These are phyloP conservation scores for Lachnellula arida DNA, from an alignment of 2,329 filamentous ascomycete genomes.

Conservation along the genomic window DNA sequence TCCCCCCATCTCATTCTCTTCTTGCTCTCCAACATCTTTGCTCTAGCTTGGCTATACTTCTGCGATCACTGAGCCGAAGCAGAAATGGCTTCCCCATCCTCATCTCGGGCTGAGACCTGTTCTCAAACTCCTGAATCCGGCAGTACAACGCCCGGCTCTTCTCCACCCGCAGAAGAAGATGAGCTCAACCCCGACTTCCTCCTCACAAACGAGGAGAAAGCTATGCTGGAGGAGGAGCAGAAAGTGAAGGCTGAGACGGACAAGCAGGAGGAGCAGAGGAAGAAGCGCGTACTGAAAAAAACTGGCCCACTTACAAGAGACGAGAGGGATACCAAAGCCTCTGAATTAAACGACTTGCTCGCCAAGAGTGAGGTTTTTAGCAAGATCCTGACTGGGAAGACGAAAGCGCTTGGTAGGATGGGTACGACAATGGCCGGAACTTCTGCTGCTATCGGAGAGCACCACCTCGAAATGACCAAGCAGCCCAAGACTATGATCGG, in stretches of 20 bases:
- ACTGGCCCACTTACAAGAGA: constrained; percentile 26
- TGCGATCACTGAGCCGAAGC: background rate
- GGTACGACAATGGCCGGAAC: constrained; percentile 57
- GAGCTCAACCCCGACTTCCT: constrained; percentile 17
- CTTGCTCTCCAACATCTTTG: background rate
- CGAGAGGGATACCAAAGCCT: constrained; percentile 55
- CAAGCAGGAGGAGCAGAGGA: constrained; percentile 35
- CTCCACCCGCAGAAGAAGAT: constrained; percentile 12
- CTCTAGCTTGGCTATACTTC: background rate
- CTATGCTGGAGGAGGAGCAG: constrained; percentile 38
- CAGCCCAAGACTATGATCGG: constrained; percentile 83
- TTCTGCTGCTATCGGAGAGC: constrained; percentile 47
- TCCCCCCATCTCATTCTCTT: background rate
- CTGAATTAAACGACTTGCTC: constrained; percentile 55
- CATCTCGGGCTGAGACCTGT: background rate
- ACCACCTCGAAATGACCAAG: constrained; percentile 71
- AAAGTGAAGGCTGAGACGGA: constrained; percentile 45
- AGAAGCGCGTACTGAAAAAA: constrained; percentile 36
- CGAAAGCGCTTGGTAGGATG: constrained; percentile 56
- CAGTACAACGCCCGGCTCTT: constrained; percentile 23
- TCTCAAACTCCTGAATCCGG: constrained; percentile 19
- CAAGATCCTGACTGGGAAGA: constrained; percentile 60
- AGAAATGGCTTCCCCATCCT: background rate
- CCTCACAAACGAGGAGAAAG: constrained; percentile 27
- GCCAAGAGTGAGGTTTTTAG: constrained; percentile 57